These are phyloP conservation scores for Wickerhamomyces strasburgensis DNA, from an alignment of 805 yeast genomes.

Conservation along the genomic window DNA sequence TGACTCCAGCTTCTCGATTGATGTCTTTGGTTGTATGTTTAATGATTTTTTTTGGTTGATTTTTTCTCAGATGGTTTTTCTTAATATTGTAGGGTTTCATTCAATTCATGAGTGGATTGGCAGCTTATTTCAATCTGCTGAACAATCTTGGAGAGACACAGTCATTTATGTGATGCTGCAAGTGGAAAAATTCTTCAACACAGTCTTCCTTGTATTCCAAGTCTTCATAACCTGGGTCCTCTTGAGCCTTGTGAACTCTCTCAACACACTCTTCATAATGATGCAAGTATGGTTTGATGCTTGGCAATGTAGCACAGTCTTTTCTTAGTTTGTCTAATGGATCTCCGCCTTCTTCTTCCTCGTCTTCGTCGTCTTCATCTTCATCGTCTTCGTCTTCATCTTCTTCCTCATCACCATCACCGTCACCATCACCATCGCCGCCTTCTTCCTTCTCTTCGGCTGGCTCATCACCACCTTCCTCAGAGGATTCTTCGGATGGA, in stretches of 20 bases:
- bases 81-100: background rate
- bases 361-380: conserved; percentile 67
- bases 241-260: conserved; percentile 85
- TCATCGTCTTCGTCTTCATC: conserved; percentile 38
- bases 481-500: conserved; percentile 10
- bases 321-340: conserved; percentile 59
- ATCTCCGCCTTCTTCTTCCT: conserved; percentile 65
- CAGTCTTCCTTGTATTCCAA: conserved; percentile 90
- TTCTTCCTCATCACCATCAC: conserved; percentile 14
- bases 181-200: conserved; percentile 96
- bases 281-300: conserved; percentile 71
- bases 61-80: background rate
- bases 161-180: conserved; percentile 88
- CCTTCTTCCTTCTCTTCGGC: conserved; percentile 10
- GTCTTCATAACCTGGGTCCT: conserved; percentile 77
- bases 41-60: no score
- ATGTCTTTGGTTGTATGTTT: background rate
- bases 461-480: conserved; percentile 10
- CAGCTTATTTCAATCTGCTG: conserved; percentile 65
- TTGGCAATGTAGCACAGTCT: conserved; percentile 63
- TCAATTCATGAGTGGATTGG: background rate
- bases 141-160: conserved; percentile 89
- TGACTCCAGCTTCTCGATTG: background rate
- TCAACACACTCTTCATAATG: conserved; percentile 93
- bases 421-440: conserved; percentile 4